A percentile compares a stretch with the other conserved stretches of the same genome.
These are phyloP conservation scores for Neckera pumila DNA, from an alignment of 225 moss, liverwort and hornwort genomes.

Conservation along the genomic window DNA sequence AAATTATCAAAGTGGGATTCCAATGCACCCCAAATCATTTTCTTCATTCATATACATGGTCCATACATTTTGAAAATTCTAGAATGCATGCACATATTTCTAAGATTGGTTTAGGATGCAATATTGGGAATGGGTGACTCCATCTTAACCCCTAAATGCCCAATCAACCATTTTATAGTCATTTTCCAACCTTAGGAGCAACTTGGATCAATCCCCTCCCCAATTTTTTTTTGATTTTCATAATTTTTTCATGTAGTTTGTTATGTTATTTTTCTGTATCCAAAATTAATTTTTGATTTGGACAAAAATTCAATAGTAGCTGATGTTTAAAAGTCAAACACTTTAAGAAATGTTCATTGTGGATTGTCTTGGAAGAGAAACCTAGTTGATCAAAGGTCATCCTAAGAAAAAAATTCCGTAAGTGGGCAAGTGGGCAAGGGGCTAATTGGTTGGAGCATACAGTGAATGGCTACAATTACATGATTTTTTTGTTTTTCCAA, in stretches of 20 bases:
- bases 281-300: background rate
- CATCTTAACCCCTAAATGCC: background rate
- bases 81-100: background rate
- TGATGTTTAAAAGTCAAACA: background rate
- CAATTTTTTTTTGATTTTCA: too few relatives aligned
- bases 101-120: background rate
- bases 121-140: background rate
- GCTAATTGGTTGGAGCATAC: background rate
- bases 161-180: background rate
- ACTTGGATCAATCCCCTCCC: too few relatives aligned
- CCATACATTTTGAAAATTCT: background rate
- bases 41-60: background rate
- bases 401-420: background rate
- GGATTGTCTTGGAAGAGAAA: background rate
- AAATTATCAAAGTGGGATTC: background rate
- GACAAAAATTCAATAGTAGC: fast-evolving
- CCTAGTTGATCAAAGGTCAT: background rate
- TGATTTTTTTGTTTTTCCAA: background rate
- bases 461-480: background rate
- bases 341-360: fast-evolving
- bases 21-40: background rate
- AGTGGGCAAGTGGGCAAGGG: background rate
- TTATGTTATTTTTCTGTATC: fast-evolving
- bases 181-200: fast-evolving
- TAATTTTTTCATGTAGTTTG: background rate